phyloP scores from a whole-genome alignment of 2,329 filamentous ascomycete species.

The Claviceps monticola region DNA sequence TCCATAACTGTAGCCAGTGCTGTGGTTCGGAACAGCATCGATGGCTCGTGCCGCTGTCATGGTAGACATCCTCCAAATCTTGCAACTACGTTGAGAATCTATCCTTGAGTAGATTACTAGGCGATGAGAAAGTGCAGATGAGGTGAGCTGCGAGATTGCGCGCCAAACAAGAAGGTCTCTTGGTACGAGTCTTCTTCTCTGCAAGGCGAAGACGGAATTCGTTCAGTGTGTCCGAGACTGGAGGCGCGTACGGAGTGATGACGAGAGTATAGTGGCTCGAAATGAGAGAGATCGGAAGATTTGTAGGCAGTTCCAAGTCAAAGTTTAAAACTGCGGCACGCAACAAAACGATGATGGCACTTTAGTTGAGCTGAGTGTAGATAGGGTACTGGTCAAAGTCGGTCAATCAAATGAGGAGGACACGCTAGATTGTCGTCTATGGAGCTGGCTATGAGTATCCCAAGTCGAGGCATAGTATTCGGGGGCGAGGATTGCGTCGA shows the following conservation, averaged over 20 bases:
- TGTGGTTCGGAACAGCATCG: conserved; percentile 3
- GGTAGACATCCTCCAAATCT: neutral
- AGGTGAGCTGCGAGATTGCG: neutral
- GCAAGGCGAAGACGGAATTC: neutral
- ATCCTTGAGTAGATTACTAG: neutral
- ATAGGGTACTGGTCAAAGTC: neutral
- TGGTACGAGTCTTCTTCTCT: too few relatives aligned
- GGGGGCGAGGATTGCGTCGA: neutral
- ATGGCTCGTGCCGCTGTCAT: conserved; percentile 12
- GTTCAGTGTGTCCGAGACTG: neutral
- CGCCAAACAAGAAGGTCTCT: too few relatives aligned
- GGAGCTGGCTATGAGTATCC: neutral
- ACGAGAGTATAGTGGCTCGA: neutral
- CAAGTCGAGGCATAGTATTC: conserved; percentile 3
- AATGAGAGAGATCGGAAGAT: neutral
- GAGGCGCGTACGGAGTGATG: neutral
- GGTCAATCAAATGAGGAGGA: neutral
- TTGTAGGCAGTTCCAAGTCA: neutral
- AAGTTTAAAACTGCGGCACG: neutral
- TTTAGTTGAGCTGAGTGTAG: neutral
- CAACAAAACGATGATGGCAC: neutral
- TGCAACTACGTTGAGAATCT: neutral
- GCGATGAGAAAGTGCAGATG: neutral
- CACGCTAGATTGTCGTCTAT: neutral
- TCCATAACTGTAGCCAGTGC: neutral